Evolutionary conservation across 345 rosid genomes (phyloP), one percentile per base, ranked within the genome.

Genomic region (Citrus trifoliata): DNA sequence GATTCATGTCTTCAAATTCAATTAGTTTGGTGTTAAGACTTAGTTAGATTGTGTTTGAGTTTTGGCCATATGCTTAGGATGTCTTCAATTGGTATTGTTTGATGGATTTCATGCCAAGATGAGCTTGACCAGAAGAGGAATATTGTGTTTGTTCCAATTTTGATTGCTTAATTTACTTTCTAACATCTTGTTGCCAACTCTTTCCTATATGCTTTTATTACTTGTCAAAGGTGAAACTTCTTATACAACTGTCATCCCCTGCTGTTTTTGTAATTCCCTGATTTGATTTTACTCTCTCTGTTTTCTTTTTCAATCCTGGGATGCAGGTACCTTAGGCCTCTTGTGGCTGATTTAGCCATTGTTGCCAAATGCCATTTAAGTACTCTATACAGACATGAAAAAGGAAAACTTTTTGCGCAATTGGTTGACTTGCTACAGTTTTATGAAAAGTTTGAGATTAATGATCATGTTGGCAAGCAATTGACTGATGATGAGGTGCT

Each of bases 381-480:
- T 86, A 82, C 88, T 70, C 92, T 96, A 59, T 96, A 94, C 82
- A 89, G 86, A 73, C 97, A 94, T 86, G 92, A 85, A 70, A 92
- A 90, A 59, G 99, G 99, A 77, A 94, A 90, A 80, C 97, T 96
- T 79, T 96, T 96, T 67, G 97, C 97, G 27, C 98, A 96, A 53
- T 87, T 96, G 78, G 99, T 94, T 75, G 99, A 96, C 86, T 90
- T 96, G 78, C 85, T 96, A 73, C 99, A 96, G 84, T 94, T 92
- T 79, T 96, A 96, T 72, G 99, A 96, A 86, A 92, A 95, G 83
- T 96, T 96, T 88, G 99, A 96, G 91, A 96, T 96, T 69, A 93
- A 96, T 82, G 99, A 96, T 84, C 98, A 94, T 76, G 90, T 87
- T 78, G 99, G 99, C 42, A 96, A 97, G 67, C 99, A 96, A 69